Conservation (phyloP, 345 rosid genomes). For the Fremontodendron californicum region DNA sequence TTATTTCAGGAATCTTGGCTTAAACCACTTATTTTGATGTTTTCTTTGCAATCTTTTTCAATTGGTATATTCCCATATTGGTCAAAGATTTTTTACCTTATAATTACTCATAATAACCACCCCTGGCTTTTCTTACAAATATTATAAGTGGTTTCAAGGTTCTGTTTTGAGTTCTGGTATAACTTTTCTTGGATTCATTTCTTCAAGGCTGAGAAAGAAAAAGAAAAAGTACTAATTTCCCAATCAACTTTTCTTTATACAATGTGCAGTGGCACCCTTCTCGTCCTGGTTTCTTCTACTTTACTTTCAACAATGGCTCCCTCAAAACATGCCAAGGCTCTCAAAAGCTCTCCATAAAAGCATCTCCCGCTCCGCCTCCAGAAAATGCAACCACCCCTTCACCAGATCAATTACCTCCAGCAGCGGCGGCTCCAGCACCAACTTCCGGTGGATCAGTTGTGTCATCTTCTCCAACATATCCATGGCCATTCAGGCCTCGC, state of each 20-base stretch:
- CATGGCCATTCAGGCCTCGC: slow-evolving; percentile 81
- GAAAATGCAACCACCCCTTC: slow-evolving; percentile 12
- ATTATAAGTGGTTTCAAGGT: background rate
- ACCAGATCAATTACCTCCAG: slow-evolving; percentile 24
- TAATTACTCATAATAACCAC: background rate
- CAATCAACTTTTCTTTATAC: background rate
- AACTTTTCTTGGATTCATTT: background rate
- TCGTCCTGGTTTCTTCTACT: slow-evolving; percentile 82
- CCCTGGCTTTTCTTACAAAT: background rate
- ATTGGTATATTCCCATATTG: background rate
- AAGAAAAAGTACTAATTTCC: background rate
- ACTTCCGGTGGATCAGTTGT: slow-evolving; percentile 44
- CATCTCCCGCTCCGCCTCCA: slow-evolving; percentile 33
- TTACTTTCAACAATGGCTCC: slow-evolving; percentile 74
- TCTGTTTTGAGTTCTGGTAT: background rate
- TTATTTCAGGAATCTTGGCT: too few species aligned
- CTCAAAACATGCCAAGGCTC: slow-evolving; percentile 44
- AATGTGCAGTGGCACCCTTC: slow-evolving; percentile 77
- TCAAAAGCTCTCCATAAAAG: slow-evolving; percentile 63
- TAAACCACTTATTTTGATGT: background rate
- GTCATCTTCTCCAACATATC: slow-evolving; percentile 72
- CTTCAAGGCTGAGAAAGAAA: background rate
- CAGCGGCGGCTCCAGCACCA: slow-evolving; percentile 48
- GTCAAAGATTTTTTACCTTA: background rate
- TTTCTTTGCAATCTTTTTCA: background rate